phyloP scores from a whole-genome alignment of 345 rosid genomes.

The Linum trigynum region DNA sequence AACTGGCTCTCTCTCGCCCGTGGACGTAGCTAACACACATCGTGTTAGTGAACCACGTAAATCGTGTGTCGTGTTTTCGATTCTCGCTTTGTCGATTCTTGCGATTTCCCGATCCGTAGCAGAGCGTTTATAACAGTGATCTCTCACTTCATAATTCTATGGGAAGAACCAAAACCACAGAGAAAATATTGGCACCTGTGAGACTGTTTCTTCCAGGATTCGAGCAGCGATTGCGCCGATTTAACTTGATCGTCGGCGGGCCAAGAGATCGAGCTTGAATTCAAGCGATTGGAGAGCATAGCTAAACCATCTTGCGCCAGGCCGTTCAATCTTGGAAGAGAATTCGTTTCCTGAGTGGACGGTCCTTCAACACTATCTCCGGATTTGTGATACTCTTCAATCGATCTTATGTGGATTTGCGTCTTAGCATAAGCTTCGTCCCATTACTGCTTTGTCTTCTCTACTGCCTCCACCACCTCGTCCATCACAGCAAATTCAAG shows the following conservation, averaged over 20 bases:
- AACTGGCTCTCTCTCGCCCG: too few relatives aligned
- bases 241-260: slow-evolving; percentile 47
- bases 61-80: too few relatives aligned
- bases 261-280: slow-evolving; percentile 72
- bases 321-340: slow-evolving; percentile 71
- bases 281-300: slow-evolving; percentile 69
- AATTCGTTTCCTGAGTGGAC: slow-evolving; percentile 26
- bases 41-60: too few relatives aligned
- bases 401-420: slow-evolving; percentile 42
- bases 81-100: too few relatives aligned
- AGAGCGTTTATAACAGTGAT: too few relatives aligned
- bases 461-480: slow-evolving; percentile 66
- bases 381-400: slow-evolving; percentile 54
- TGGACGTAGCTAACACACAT: too few relatives aligned
- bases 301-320: slow-evolving; percentile 38
- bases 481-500: slow-evolving; percentile 38
- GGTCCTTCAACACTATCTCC: slow-evolving; percentile 17
- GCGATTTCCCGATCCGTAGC: too few relatives aligned
- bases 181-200: slow-evolving; percentile 29
- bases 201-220: slow-evolving; percentile 56
- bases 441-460: slow-evolving; percentile 88
- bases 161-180: not conserved
- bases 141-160: too few relatives aligned
- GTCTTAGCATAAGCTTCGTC: slow-evolving; percentile 49
- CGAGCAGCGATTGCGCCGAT: slow-evolving; percentile 49